phyloP scores from a whole-genome alignment of 371 early-diverging fungal species.

The Fennellomyces sp. region DNA sequence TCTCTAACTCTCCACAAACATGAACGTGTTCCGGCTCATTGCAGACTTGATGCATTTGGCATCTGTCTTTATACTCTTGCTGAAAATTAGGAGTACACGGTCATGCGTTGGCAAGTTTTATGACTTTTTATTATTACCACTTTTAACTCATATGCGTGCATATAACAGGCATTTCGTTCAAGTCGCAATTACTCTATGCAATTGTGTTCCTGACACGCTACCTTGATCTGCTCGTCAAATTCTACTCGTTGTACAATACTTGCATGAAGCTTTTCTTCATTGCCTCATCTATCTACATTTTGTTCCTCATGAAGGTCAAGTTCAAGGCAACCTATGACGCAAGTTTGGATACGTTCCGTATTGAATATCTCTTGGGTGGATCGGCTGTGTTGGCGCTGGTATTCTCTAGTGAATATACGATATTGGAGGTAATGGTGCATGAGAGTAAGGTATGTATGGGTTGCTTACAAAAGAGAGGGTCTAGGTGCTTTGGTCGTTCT shows the following conservation, averaged over 20 bases:
- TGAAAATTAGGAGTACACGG: conserved; percentile 85
- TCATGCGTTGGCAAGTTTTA: conserved; percentile 86
- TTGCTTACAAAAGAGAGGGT: neutral
- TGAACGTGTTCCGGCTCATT: conserved; percentile 92
- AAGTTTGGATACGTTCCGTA: conserved; percentile 86
- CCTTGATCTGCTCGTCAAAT: conserved; percentile 83
- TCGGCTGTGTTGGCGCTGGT: conserved; percentile 72
- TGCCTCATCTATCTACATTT: conserved; percentile 80
- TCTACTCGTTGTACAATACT: conserved; percentile 89
- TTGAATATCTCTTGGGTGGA: conserved; percentile 81
- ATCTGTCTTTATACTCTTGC: conserved; percentile 90
- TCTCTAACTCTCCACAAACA: conserved; percentile 21
- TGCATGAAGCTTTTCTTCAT: conserved; percentile 97
- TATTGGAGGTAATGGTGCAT: conserved; percentile 62
- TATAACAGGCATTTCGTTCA: conserved; percentile 93
- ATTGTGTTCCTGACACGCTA: conserved; percentile 95
- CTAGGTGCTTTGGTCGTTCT: conserved; percentile 91
- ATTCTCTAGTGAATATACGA: conserved; percentile 69
- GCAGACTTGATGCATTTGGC: conserved; percentile 96
- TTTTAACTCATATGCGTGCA: no score
- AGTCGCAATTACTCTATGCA: conserved; percentile 94
- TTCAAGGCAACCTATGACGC: conserved; percentile 94
- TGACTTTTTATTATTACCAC: no score
- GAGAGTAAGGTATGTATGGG: neutral
- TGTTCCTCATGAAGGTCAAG: conserved; percentile 88